Percentiles rank a stretch among this genome's conserved stretches.
These are phyloP conservation scores for Pichia terricola DNA, from an alignment of 1,139 yeast genomes.

Conservation along the genomic window DNA sequence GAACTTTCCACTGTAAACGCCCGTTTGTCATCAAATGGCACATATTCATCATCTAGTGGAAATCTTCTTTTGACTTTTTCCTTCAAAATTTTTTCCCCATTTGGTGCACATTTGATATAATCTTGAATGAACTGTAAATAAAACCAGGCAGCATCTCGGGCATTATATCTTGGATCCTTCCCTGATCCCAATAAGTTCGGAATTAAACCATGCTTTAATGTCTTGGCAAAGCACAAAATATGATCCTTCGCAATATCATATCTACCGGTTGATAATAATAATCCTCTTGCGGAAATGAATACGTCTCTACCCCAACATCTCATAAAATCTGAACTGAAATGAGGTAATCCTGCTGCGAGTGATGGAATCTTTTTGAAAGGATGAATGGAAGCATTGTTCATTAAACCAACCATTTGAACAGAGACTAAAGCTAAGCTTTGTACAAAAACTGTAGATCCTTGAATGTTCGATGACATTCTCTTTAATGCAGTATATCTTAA, in stretches of 20 bases:
- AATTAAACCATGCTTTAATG: slow-evolving; percentile 88
- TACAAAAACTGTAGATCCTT: slow-evolving; percentile 58
- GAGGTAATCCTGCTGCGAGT: slow-evolving; percentile 95
- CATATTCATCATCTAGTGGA: slow-evolving; percentile 77
- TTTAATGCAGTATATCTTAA: slow-evolving; percentile 59
- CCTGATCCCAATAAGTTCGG: slow-evolving; percentile 93
- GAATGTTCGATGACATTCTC: slow-evolving; percentile 45
- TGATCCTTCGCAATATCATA: slow-evolving; percentile 72
- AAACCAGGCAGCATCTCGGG: slow-evolving; percentile 97
- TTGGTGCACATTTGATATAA: slow-evolving; percentile 58
- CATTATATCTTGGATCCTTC: slow-evolving; percentile 87
- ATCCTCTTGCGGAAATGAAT: slow-evolving; percentile 77
- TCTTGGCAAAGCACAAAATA: slow-evolving; percentile 79
- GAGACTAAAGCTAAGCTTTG: slow-evolving; percentile 77
- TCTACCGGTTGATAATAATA: slow-evolving; percentile 69
- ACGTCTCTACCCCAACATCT: slow-evolving; percentile 99
- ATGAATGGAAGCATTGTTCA: slow-evolving; percentile 65
- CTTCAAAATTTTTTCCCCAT: slow-evolving; percentile 56
- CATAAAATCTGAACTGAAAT: slow-evolving; percentile 83
- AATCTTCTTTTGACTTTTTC: slow-evolving; percentile 64
- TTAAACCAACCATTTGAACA: slow-evolving; percentile 74
- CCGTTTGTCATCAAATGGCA: slow-evolving; percentile 55
- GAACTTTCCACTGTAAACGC: slow-evolving; percentile 70
- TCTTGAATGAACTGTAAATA: slow-evolving; percentile 83
- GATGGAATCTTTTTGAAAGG: slow-evolving; percentile 60